Evolutionary conservation across 495 filamentous ascomycete species (phyloP).

Genomic region (Neurospora hispaniola): DNA sequence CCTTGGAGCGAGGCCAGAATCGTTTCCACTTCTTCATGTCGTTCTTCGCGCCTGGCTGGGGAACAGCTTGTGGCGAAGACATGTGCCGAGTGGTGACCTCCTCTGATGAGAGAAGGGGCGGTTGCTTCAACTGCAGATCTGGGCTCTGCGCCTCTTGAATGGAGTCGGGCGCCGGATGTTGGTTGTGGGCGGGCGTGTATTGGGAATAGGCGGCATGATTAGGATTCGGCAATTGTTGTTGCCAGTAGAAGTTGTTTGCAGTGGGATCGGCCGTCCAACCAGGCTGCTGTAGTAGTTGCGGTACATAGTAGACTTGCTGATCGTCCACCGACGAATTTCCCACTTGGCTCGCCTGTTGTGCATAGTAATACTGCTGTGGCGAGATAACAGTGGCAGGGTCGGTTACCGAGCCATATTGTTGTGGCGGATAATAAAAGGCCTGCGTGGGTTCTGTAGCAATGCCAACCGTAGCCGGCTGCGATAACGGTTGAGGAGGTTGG

Average conservation of each 20-base stretch:
- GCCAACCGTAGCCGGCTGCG: background rate
- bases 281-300: background rate
- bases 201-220: background rate
- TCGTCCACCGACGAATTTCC: background rate
- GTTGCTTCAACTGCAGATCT: background rate
- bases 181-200: background rate
- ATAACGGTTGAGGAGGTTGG: background rate
- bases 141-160: background rate
- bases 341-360: background rate
- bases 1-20: background rate
- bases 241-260: background rate
- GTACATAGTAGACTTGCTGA: background rate
- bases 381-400: background rate
- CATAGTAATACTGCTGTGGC: background rate
- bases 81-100: background rate
- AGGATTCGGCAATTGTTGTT: background rate
- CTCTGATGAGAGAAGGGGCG: background rate
- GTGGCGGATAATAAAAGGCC: background rate
- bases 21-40: background rate
- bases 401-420: background rate
- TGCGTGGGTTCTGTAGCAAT: background rate
- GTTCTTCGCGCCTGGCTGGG: background rate
- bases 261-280: background rate
- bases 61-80: background rate
- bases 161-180: background rate